phyloP scores from a whole-genome alignment of 2,329 filamentous ascomycete genomes.

The Xylaria arbuscula region DNA sequence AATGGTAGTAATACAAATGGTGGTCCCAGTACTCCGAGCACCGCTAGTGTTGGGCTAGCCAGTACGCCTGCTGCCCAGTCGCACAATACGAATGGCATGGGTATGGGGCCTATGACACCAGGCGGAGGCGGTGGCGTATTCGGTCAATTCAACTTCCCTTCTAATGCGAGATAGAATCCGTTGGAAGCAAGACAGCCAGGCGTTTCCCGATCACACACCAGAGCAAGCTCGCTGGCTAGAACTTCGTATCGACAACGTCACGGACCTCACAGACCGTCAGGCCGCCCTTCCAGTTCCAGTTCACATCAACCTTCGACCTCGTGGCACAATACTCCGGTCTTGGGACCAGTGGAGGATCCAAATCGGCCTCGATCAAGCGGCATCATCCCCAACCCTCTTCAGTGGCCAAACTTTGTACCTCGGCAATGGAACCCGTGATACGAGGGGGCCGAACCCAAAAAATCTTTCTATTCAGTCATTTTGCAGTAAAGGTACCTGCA shows the following conservation, averaged over 20 bases:
- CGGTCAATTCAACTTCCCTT: slow-evolving; percentile 73
- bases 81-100: slow-evolving; percentile 67
- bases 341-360: neutral
- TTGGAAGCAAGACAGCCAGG: slow-evolving; percentile 35
- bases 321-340: slow-evolving; percentile 28
- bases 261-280: slow-evolving; percentile 14
- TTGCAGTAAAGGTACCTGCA: neutral
- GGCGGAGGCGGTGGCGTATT: slow-evolving; percentile 80
- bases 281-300: slow-evolving; percentile 6
- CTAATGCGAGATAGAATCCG: slow-evolving; percentile 51
- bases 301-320: slow-evolving; percentile 26
- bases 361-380: slow-evolving; percentile 23
- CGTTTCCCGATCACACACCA: slow-evolving; percentile 1
- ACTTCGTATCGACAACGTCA: slow-evolving; percentile 15
- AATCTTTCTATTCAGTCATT: neutral
- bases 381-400: slow-evolving; percentile 37
- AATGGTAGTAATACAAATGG: slow-evolving; percentile 51
- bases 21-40: slow-evolving; percentile 75
- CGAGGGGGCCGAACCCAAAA: slow-evolving; percentile 7
- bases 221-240: slow-evolving; percentile 26
- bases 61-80: slow-evolving; percentile 62
- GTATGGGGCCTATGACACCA: slow-evolving; percentile 80
- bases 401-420: slow-evolving; percentile 31
- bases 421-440: neutral
- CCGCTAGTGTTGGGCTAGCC: slow-evolving; percentile 63